A percentile compares a stretch with the other conserved stretches of the same genome.
Evolutionary conservation across 1,139 yeast genomes (phyloP).

Genomic region (Eremothecium cymbalariae): DNA sequence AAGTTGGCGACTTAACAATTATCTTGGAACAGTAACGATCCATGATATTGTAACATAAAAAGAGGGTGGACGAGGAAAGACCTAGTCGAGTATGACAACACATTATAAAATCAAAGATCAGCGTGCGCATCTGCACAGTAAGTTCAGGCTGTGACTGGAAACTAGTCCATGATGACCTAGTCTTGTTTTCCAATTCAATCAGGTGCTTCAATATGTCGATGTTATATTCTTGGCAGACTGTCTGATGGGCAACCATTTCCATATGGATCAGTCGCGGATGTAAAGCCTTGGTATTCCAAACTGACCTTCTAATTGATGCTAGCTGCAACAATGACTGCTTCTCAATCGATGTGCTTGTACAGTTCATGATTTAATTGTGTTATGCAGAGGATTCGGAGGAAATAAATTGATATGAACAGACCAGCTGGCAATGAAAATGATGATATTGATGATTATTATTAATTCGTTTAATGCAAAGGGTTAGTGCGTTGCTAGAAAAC

Average conservation of each 20-base stretch:
- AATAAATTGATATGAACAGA: neutral
- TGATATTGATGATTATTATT: constrained; percentile 1
- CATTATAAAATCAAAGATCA: constrained; percentile 49
- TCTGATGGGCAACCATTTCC: constrained; percentile 23
- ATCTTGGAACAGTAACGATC: constrained; percentile 88
- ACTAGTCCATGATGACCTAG: constrained; percentile 13
- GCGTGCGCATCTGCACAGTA: constrained; percentile 20
- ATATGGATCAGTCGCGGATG: constrained; percentile 19
- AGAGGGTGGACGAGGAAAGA: constrained; percentile 71
- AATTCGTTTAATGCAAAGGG: too few relatives aligned
- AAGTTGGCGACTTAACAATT: constrained; percentile 59
- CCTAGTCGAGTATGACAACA: constrained; percentile 77
- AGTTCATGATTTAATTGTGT: constrained; percentile 2
- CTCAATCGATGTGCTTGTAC: neutral
- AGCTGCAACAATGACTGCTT: constrained; percentile 6
- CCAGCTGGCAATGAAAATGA: constrained; percentile 2
- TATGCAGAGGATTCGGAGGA: neutral
- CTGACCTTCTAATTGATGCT: constrained; percentile 17
- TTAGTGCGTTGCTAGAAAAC: too few relatives aligned
- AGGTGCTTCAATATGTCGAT: constrained; percentile 16
- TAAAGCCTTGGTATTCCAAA: constrained; percentile 15
- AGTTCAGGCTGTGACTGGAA: constrained; percentile 24
- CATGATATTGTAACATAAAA: constrained; percentile 70
- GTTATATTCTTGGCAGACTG: constrained; percentile 24
- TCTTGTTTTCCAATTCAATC: constrained; percentile 11